Percentiles rank a stretch among this genome's conserved stretches.
Evolutionary conservation across 306 rosid genomes (phyloP).

Genomic region (Malus sylvestris): DNA sequence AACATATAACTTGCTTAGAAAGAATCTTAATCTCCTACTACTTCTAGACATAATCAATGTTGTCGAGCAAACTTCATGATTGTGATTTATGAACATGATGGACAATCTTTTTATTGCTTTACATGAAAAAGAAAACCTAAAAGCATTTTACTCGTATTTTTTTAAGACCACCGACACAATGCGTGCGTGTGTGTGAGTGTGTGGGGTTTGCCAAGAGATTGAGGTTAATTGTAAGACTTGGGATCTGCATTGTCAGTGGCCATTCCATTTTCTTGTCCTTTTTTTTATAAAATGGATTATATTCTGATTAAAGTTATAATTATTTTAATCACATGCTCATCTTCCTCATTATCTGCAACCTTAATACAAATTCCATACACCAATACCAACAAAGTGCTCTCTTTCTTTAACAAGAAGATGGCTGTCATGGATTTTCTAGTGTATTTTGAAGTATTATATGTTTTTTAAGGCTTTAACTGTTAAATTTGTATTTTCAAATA

Average conservation of each 20-base stretch:
- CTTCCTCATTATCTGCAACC: conserved; percentile 3
- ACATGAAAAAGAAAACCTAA: neutral
- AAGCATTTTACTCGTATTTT: neutral
- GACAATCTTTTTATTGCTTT: neutral
- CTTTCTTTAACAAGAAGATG: neutral
- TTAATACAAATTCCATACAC: neutral
- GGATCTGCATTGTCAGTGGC: conserved; percentile 13
- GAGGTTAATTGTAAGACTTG: neutral
- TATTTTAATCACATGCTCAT: neutral
- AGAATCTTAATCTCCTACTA: no score
- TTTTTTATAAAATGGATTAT: neutral
- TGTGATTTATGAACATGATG: no score
- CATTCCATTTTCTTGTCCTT: neutral
- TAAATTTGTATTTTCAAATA: no score
- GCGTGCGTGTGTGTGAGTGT: neutral
- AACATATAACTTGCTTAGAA: no score
- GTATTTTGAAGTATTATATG: no score
- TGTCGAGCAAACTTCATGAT: no score
- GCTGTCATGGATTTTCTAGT: neutral
- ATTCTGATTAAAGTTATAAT: neutral
- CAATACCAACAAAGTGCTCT: neutral
- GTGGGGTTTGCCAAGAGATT: neutral
- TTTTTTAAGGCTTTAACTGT: no score
- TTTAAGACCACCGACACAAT: conserved; percentile 12
- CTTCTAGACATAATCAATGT: no score